Evolutionary conservation across 2,329 filamentous ascomycete genomes (phyloP).

Genomic region (Phoma herbarum): DNA sequence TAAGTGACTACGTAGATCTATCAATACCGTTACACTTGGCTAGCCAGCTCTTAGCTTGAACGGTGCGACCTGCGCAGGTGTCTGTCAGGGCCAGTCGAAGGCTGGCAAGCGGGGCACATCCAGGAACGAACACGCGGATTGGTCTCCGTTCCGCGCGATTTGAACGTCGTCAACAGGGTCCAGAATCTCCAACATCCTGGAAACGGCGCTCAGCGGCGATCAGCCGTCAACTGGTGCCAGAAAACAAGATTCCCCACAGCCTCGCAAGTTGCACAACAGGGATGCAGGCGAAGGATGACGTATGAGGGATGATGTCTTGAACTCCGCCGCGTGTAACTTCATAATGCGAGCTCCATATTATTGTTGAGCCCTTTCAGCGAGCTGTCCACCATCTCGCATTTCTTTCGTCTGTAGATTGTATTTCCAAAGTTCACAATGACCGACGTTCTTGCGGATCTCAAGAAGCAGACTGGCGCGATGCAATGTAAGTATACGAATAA

Average conservation of each 20-base stretch:
- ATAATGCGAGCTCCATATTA: slow-evolving; percentile 3
- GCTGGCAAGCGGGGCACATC: background rate
- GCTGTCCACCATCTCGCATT: background rate
- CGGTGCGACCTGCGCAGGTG: background rate
- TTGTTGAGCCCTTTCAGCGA: background rate
- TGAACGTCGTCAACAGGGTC: slow-evolving; percentile 11
- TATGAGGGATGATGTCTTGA: slow-evolving; percentile 21
- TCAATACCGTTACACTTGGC: slow-evolving; percentile 2
- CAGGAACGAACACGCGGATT: slow-evolving; percentile 9
- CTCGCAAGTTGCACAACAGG: slow-evolving; percentile 22
- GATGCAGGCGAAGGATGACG: slow-evolving; percentile 20
- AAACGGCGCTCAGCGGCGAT: slow-evolving; percentile 16
- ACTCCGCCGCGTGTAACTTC: slow-evolving; percentile 10
- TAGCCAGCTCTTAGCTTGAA: background rate
- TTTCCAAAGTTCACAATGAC: slow-evolving; percentile 35
- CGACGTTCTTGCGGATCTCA: slow-evolving; percentile 48
- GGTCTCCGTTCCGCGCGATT: slow-evolving; percentile 12
- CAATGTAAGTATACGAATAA: slow-evolving; percentile 45
- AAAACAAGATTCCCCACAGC: slow-evolving; percentile 26
- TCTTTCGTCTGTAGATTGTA: background rate
- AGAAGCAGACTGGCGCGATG: slow-evolving; percentile 54
- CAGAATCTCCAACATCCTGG: slow-evolving; percentile 7
- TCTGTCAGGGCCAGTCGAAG: background rate
- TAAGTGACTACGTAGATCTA: background rate
- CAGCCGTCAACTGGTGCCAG: slow-evolving; percentile 17